Percentiles rank a stretch among this genome's conserved stretches.
Conservation (phyloP, 495 filamentous ascomycete species). For the Apiosordaria backusii region DNA sequence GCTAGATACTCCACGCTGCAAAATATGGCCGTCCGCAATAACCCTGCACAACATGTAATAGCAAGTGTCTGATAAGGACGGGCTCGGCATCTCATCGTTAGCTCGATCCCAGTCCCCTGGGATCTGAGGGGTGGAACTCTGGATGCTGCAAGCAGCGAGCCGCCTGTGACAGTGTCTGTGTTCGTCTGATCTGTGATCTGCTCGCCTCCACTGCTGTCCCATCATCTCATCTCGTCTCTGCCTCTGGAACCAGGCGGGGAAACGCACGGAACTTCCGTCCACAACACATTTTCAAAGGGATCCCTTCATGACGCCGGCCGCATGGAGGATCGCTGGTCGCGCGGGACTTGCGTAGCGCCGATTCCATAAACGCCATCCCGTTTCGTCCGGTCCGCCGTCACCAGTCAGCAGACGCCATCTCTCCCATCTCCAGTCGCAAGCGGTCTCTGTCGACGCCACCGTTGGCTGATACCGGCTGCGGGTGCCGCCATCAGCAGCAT, state of each 20-base stretch:
- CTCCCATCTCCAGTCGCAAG: constrained; percentile 12
- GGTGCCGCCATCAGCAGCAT: constrained; percentile 14
- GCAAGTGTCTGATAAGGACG: constrained; percentile 28
- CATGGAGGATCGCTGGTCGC: constrained; percentile 21
- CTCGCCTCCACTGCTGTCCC: constrained; percentile 10
- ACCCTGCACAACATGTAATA: constrained; percentile 27
- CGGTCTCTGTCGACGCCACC: constrained; percentile 15
- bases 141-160: background rate
- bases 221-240: background rate
- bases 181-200: background rate
- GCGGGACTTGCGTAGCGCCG: constrained; percentile 14
- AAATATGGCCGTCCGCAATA: constrained; percentile 2
- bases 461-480: constrained; percentile 14
- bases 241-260: background rate
- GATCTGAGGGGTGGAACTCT: constrained; percentile 25
- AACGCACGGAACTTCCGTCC: constrained; percentile 1
- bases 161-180: background rate
- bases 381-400: constrained; percentile 5
- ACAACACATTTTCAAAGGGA: constrained; percentile 4
- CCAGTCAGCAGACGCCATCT: constrained; percentile 5
- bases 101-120: constrained; percentile 38
- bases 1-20: background rate
- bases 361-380: constrained; percentile 7
- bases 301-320: constrained; percentile 15
- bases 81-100: constrained; percentile 36